Evolutionary conservation across 805 yeast genomes (phyloP), one percentile per base, ranked within the genome.

Genomic region (Candida railenensis): DNA sequence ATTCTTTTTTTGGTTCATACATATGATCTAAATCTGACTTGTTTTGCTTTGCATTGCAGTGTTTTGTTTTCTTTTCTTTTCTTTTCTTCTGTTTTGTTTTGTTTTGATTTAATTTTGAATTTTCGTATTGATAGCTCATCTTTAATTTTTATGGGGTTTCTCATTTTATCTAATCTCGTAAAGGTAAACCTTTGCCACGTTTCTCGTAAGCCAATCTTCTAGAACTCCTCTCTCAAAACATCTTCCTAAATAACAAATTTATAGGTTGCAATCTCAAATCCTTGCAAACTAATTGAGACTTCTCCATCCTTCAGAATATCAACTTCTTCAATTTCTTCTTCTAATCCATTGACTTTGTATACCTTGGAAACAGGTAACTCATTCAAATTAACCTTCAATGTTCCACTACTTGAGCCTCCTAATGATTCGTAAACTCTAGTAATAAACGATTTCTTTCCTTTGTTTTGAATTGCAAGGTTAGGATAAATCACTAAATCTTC

Each of bases 351-450:
- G 4, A 85, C 82, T 57, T 78, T 75, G 59, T 61, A 69, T 4
- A 85, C 82, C 45, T 68, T 63, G 18, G 59, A 65, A 32, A 83
- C 59, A 0, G 78, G 71, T 32, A 77, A 63, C 9, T 54, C 44
- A 16, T 67, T 63, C 2, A 55, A 28, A 33, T 60, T 57, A 30
- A 85, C 69, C 16, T 60, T 61, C 30, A 90, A 61, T 3, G 54
- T 59, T 1, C 87, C 91, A 3, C 56, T 59, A 1, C 87, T 73
- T 44, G 71, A 71, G 40, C 97, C 98, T 4, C 99, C 99, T 39
- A 92, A 72, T 0, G 96, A 70, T 60, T 92, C 99, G 65, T 90
- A 92, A 1, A 89, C 76, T 55, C 98, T 80, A 25, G 87, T 70
- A 21, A 91, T 73, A 22, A 89, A 68, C 1, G 71, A 61, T 42